Evolutionary conservation across 1,139 yeast genomes (phyloP).

Genomic region (Zygosaccharomyces sapae): DNA sequence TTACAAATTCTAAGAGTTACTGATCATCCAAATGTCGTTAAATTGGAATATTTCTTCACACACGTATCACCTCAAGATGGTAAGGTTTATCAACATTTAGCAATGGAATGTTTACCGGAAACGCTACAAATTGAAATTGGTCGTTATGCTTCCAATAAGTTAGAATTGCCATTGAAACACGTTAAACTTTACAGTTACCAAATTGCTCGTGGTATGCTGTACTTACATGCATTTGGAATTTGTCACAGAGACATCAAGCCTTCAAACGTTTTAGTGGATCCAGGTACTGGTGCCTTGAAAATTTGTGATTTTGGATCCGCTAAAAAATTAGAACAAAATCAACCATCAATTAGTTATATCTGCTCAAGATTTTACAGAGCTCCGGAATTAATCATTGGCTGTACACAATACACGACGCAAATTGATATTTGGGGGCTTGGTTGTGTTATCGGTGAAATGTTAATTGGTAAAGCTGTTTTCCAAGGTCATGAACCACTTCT

Average conservation of each 20-base stretch:
- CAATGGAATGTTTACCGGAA: conserved; percentile 80
- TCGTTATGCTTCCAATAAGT: conserved; percentile 57
- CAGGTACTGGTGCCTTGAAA: conserved; percentile 58
- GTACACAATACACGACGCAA: conserved; percentile 68
- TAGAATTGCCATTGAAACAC: conserved; percentile 66
- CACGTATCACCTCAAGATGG: conserved; percentile 52
- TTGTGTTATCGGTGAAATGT: conserved; percentile 81
- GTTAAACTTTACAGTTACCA: conserved; percentile 77
- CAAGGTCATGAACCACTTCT: conserved; percentile 74
- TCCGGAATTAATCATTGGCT: conserved; percentile 77
- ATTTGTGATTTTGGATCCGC: conserved; percentile 84
- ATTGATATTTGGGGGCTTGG: conserved; percentile 86
- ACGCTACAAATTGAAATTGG: conserved; percentile 71
- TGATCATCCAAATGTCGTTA: conserved; percentile 73
- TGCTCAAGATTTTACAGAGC: conserved; percentile 81
- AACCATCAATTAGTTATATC: conserved; percentile 73
- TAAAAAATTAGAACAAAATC: conserved; percentile 65
- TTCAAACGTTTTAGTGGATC: conserved; percentile 71
- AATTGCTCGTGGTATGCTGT: conserved; percentile 75
- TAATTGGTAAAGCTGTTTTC: conserved; percentile 73
- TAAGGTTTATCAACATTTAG: conserved; percentile 69
- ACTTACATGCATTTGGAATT: conserved; percentile 72
- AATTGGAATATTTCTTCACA: conserved; percentile 64
- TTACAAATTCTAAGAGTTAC: conserved; percentile 69
- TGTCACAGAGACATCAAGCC: conserved; percentile 83